Base-by-base conservation (phyloP, 768 basidiomycete species). In the Xerocomus brunneocitrinus region DNA sequence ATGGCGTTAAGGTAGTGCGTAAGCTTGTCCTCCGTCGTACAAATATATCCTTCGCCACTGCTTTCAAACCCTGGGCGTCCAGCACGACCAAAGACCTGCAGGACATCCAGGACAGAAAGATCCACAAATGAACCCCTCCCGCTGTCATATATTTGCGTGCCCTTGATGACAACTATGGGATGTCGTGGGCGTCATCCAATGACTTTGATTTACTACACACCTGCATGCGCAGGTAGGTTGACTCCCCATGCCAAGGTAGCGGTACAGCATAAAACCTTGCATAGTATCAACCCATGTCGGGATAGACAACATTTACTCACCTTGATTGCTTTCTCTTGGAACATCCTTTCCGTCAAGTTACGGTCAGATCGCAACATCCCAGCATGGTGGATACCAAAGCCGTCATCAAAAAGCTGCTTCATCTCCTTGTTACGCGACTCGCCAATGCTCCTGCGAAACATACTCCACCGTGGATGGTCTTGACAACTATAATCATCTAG, bases 191-290 rank as follows among this genome's bases (percentile, higher is more conserved):
- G 24, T 53, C 47, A 50, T 48, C 10, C 19, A 47, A 40, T n/a
- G 49, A 34, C n/a, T 39, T 36, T 50, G 38, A 42, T 53, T 55
- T 41, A 51, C 50, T 48, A 62, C 73, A 57, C 57, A 90, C 90
- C 92, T 52, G 97, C 97, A 71, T 98, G 95, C 16, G 97, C 97
- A 32, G 97, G 97, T 57, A 99, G 74, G 70, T 99, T 99, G 60
- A 99, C 97, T 72, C 97, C 97, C 97, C 97, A 99, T 5, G 97
- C 97, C 40, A 99, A 78, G 3, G 97, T 99, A 5, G 97, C 92
- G 2, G 97, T 99, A 74, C 97, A 99, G 70, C 92, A 97, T 16
- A 99, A 76, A 47, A 99, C 95, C 95, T 97, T 61, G 24, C 8
- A 44, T 3, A 13, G 10, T 8, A 47, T 63, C 22, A 56, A 46